These are phyloP conservation scores for Paecilomyces sp. DNA, from an alignment of 2,329 filamentous ascomycete species.

Conservation along the genomic window DNA sequence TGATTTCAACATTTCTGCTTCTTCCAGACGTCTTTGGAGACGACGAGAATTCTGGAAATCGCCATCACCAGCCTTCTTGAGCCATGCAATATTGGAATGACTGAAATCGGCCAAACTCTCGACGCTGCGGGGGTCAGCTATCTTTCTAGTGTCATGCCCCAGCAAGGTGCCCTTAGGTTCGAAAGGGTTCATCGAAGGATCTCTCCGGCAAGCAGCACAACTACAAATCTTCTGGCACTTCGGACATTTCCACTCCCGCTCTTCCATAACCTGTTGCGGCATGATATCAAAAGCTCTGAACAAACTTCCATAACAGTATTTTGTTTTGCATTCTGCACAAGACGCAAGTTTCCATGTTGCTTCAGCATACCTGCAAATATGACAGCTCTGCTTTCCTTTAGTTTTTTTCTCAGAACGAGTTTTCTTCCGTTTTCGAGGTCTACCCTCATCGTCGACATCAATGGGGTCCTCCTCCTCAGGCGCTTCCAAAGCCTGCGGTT, in stretches of 20 bases:
- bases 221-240: slow-evolving; percentile 82
- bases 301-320: slow-evolving; percentile 88
- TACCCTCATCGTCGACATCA: slow-evolving; percentile 52
- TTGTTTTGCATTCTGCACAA: slow-evolving; percentile 67
- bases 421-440: slow-evolving; percentile 58
- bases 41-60: slow-evolving; percentile 38
- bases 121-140: slow-evolving; percentile 85
- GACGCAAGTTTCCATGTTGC: slow-evolving; percentile 77
- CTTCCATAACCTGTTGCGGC: slow-evolving; percentile 74
- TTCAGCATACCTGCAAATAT: slow-evolving; percentile 76
- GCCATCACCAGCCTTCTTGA: slow-evolving; percentile 54
- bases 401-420: slow-evolving; percentile 43
- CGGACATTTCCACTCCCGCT: slow-evolving; percentile 80
- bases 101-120: slow-evolving; percentile 88
- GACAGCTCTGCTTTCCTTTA: slow-evolving; percentile 56
- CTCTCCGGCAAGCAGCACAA: slow-evolving; percentile 68
- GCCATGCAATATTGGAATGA: slow-evolving; percentile 78
- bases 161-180: slow-evolving; percentile 80
- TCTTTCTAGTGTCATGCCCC: slow-evolving; percentile 81
- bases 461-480: slow-evolving; percentile 30
- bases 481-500: slow-evolving; percentile 38
- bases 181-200: slow-evolving; percentile 66
- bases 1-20: slow-evolving; percentile 47
- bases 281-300: slow-evolving; percentile 88
- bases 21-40: slow-evolving; percentile 43